Base-by-base conservation (phyloP, 306 rosid genomes). In the Cicer arietinum region DNA sequence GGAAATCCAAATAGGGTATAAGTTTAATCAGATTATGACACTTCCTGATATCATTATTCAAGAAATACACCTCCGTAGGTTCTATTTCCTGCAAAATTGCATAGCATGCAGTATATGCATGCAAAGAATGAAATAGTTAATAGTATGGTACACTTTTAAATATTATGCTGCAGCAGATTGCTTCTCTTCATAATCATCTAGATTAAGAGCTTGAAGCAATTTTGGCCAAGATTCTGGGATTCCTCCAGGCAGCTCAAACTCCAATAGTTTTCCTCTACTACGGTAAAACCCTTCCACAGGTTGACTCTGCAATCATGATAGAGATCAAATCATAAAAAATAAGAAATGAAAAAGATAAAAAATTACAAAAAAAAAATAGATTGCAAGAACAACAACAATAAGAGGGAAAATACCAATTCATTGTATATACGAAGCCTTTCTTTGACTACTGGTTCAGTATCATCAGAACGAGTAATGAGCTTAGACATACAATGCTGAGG, bases 171-270 rank as follows among this genome's bases (percentile, higher is more conserved):
- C 92, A 40, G 84, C 89, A 51, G 91, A 89, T 69, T 59, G 92
- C 83, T 90, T 89, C 77, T 90, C 95, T 77, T 90, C 96, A 52
- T 79, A 84, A 74, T 94, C 97, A 82, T 91, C 92, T 30, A 92
- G 96, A 86, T 88, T 88, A 73, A 92, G 99, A 44, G 87, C 96
- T 43, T 88, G 90, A 56, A 94, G 88, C 83, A 94, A 83, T 86
- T 90, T 94, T 13, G 97, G 97, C 99, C 99, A 94, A 71, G 99
- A 92, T 78, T 89, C 97, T 1, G 95, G 95, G 78, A 94, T 94
- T n/a, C 99, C 99, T 69, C 99, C 99, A 6, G 97, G 99, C 16
- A 94, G 83, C 44, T 88, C 84, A 85, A 94, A 94, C 80, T 92
- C 96, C 89, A 92, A 25, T 53, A 94, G 43, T 83, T 90, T 89